A percentile compares a stretch with the other conserved stretches of the same genome.
Evolutionary conservation across 1,284 basidiomycete species (phyloP).

Genomic region (Sporisorium graminicola): DNA sequence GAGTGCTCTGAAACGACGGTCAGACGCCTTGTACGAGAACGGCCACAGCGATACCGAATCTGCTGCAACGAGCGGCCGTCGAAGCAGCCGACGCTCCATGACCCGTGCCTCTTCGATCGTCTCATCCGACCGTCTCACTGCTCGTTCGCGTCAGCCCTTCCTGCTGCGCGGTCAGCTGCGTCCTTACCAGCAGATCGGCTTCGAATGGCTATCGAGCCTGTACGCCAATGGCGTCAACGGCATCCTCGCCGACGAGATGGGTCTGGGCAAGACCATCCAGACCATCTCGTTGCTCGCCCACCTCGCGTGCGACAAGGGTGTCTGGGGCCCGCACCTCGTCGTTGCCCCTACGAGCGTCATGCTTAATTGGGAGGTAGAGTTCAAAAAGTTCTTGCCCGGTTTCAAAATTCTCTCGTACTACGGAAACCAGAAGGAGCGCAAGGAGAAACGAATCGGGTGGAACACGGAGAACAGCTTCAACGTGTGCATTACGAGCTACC

Average conservation of each 20-base stretch:
- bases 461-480: slow-evolving; percentile 92
- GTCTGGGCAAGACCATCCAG: slow-evolving; percentile 90
- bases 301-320: slow-evolving; percentile 90
- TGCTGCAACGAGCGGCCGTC: slow-evolving; percentile 28
- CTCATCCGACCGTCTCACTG: slow-evolving; percentile 34
- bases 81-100: slow-evolving; percentile 40
- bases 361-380: slow-evolving; percentile 99
- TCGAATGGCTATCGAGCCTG: slow-evolving; percentile 94
- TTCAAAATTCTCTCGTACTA: slow-evolving; percentile 94
- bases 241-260: slow-evolving; percentile 79
- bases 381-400: slow-evolving; percentile 96
- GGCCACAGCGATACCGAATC: slow-evolving; percentile 43
- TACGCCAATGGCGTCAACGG: slow-evolving; percentile 90
- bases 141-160: slow-evolving; percentile 76
- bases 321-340: slow-evolving; percentile 97
- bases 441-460: slow-evolving; percentile 94
- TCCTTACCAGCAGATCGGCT: slow-evolving; percentile 92
- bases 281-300: slow-evolving; percentile 93
- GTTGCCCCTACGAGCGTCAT: slow-evolving; percentile 95
- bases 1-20: slow-evolving; percentile 63
- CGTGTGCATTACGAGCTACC: slow-evolving; percentile 95
- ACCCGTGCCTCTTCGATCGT: slow-evolving; percentile 71
- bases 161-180: slow-evolving; percentile 87
- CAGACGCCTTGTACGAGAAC: slow-evolving; percentile 17
- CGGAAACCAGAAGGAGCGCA: slow-evolving; percentile 88